Percentiles rank a stretch among this genome's conserved stretches.
Conservation (phyloP, 257 asterid genomes). For the Ballota nigra region DNA sequence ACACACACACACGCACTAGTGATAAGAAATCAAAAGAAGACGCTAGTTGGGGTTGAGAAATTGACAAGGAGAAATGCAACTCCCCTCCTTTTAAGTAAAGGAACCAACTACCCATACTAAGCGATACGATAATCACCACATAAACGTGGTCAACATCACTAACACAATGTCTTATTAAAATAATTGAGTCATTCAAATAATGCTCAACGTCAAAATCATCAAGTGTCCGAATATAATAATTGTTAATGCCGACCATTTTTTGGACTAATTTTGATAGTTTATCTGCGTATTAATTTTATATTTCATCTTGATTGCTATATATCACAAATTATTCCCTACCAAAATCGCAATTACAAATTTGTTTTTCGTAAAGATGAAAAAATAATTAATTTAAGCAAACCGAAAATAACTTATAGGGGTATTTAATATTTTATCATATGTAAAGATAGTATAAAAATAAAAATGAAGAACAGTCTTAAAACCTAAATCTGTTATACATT, state of each 20-base stretch:
- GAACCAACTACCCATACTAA: constrained; percentile 30
- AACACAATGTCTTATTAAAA: not conserved
- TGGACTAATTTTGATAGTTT: not conserved
- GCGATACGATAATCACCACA: constrained; percentile 23
- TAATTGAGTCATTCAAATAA: constrained; percentile 15
- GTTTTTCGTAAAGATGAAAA: not conserved
- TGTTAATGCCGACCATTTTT: constrained; percentile 50
- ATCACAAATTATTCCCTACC: not conserved
- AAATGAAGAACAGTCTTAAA: too few species aligned
- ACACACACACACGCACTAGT: not conserved
- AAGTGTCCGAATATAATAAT: constrained; percentile 14
- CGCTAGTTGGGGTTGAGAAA: constrained; percentile 8
- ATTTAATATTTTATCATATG: too few species aligned
- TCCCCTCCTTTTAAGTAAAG: constrained; percentile 48
- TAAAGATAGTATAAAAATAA: too few species aligned
- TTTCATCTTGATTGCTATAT: not conserved
- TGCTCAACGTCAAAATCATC: constrained; percentile 33
- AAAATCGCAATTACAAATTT: not conserved
- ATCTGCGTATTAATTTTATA: not conserved
- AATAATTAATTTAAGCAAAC: not conserved
- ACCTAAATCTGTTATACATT: too few species aligned
- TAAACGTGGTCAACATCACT: constrained; percentile 40
- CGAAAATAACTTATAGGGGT: too few species aligned
- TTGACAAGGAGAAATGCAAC: constrained; percentile 31
- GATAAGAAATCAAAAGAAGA: not conserved